Conservation (phyloP, 108 stramenopile genomes). For the Cylindrotheca closterium region DNA sequence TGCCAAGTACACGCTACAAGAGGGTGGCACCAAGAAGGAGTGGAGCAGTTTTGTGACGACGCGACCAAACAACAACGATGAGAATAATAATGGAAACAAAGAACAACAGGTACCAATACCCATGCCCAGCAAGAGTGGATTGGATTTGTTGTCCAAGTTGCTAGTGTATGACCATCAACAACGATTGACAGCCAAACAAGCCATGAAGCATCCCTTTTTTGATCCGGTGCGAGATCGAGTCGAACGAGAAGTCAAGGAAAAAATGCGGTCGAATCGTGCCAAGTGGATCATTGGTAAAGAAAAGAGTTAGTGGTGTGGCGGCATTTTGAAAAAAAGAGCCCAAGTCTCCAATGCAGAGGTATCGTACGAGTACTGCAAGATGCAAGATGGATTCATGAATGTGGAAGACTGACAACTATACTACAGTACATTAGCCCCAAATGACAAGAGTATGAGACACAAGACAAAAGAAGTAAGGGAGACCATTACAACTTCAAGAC, state of each 20-base stretch:
- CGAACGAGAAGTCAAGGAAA: conserved; percentile 9
- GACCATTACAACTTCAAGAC: too few relatives aligned
- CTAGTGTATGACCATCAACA: conserved; percentile 81
- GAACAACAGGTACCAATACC: conserved; percentile 6
- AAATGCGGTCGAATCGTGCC: conserved; percentile 3
- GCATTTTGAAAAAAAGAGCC: too few relatives aligned
- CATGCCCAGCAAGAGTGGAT: conserved; percentile 48
- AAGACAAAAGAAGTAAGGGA: too few relatives aligned
- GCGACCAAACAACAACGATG: not conserved
- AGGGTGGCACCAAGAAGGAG: conserved; percentile 3
- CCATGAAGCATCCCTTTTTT: conserved; percentile 83
- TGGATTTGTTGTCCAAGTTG: conserved; percentile 76
- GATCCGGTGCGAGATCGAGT: conserved; percentile 60
- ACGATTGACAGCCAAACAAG: conserved; percentile 80
- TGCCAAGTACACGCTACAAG: conserved; percentile 20
- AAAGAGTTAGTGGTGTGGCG: too few relatives aligned
- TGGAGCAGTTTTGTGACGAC: not conserved
- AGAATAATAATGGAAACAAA: not conserved
- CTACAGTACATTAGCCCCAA: too few relatives aligned
- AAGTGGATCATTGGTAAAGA: too few relatives aligned
- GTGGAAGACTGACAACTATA: too few relatives aligned
- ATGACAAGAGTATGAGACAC: too few relatives aligned
- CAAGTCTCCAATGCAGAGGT: too few relatives aligned
- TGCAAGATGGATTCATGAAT: too few relatives aligned
- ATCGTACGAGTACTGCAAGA: too few relatives aligned